phyloP scores from a whole-genome alignment of 2,329 filamentous ascomycete genomes.

The Penicillium sp. region DNA sequence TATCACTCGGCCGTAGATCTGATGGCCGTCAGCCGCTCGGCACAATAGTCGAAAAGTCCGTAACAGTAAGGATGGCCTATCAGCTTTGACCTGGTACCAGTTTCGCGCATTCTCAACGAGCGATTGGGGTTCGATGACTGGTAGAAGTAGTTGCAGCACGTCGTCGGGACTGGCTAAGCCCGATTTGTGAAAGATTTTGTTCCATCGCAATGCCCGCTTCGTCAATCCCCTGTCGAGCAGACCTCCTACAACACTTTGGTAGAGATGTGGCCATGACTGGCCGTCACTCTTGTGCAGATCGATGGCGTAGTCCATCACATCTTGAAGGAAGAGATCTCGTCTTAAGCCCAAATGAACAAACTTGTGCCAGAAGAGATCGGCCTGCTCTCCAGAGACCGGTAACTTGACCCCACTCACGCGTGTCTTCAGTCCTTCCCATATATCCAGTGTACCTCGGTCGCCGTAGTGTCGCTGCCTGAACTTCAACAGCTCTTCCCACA shows the following conservation, averaged over 20 bases:
- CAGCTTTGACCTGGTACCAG: constrained; percentile 2
- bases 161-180: constrained; percentile 28
- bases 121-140: constrained; percentile 19
- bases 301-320: constrained; percentile 34
- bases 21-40: constrained; percentile 29
- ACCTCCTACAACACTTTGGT: constrained; percentile 34
- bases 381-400: constrained; percentile 32
- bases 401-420: constrained; percentile 28
- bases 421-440: constrained; percentile 36
- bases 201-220: constrained; percentile 32
- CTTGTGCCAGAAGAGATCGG: constrained; percentile 39
- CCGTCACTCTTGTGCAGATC: constrained; percentile 37
- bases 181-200: constrained; percentile 31
- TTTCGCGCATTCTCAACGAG: constrained; percentile 11
- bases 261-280: constrained; percentile 33
- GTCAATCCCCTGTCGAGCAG: constrained; percentile 27
- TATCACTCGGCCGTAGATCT: constrained; percentile 42
- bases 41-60: constrained; percentile 41
- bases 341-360: constrained; percentile 35
- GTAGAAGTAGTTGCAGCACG: constrained; percentile 26
- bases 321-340: constrained; percentile 27
- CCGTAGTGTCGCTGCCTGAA: constrained; percentile 42
- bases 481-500: constrained; percentile 42
- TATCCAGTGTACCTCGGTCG: constrained; percentile 35
- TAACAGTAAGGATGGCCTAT: constrained; percentile 21